Conservation (phyloP, 1,139 yeast species). For the Pichia sp. region DNA sequence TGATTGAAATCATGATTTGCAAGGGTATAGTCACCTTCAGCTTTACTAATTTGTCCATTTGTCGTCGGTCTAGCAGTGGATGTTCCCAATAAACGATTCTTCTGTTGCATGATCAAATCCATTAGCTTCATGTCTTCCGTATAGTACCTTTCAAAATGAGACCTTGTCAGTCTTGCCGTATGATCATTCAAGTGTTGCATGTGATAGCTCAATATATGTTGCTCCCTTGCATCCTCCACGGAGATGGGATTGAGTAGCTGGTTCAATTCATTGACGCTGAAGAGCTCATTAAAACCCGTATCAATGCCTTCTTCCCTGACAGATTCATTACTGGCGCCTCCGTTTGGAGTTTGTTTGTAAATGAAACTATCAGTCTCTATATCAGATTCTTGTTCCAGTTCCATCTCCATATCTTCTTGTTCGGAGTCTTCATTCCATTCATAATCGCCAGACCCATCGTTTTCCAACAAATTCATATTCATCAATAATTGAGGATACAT, state of each 20-base stretch:
- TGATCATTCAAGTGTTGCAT: constrained; percentile 17
- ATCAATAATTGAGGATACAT: constrained; percentile 25
- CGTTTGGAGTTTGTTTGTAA: too few species aligned
- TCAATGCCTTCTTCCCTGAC: neutral
- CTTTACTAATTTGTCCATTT: too few species aligned
- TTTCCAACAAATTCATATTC: constrained; percentile 32
- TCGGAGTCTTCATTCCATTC: neutral
- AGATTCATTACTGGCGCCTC: neutral
- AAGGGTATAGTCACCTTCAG: too few species aligned
- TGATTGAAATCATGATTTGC: too few species aligned
- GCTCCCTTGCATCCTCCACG: constrained; percentile 1
- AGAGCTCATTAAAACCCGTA: constrained; percentile 23
- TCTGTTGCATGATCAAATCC: constrained; percentile 25
- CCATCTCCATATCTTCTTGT: constrained; percentile 1
- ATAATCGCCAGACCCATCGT: constrained; percentile 31
- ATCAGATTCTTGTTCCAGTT: constrained; percentile 1
- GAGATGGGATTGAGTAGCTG: constrained; percentile 9
- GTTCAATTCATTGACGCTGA: constrained; percentile 29
- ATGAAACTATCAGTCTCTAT: neutral
- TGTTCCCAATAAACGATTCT: too few species aligned
- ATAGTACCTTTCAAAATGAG: constrained; percentile 28
- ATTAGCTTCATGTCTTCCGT: constrained; percentile 21
- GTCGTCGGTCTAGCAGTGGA: too few species aligned
- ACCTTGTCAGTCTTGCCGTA: constrained; percentile 34
- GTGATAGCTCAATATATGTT: constrained; percentile 33